phyloP scores from a whole-genome alignment of 2,329 filamentous ascomycete genomes.

The Iodosphaeria phyllophila region DNA sequence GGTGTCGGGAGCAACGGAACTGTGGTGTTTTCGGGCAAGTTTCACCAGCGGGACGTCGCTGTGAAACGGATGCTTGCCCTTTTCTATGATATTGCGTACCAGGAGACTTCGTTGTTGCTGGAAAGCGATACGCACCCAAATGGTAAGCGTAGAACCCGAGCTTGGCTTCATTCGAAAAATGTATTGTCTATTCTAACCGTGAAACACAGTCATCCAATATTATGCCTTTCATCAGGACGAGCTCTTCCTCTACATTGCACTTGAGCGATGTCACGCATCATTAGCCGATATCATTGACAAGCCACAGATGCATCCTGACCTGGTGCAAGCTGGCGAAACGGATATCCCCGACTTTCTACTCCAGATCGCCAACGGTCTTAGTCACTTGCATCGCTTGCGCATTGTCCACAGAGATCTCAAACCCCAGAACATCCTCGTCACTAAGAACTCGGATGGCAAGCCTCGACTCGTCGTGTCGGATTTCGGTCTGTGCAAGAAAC shows the following conservation, averaged over 20 bases:
- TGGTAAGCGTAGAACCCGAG: conserved; percentile 20
- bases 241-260: conserved; percentile 86
- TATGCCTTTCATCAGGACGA: conserved; percentile 79
- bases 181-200: not conserved
- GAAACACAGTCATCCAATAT: conserved; percentile 70
- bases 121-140: conserved; percentile 94
- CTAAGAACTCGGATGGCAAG: conserved; percentile 47
- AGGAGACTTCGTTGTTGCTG: conserved; percentile 76
- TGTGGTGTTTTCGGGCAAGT: conserved; percentile 84
- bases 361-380: conserved; percentile 78
- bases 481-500: conserved; percentile 92
- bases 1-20: conserved; percentile 91
- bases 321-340: conserved; percentile 54
- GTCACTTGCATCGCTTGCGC: conserved; percentile 74
- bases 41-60: conserved; percentile 81
- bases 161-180: not conserved
- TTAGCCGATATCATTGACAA: conserved; percentile 80
- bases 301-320: conserved; percentile 42
- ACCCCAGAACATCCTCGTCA: conserved; percentile 89
- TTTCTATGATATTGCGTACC: conserved; percentile 87
- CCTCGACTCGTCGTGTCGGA: conserved; percentile 90
- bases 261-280: conserved; percentile 87
- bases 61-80: conserved; percentile 95
- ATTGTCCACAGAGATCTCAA: conserved; percentile 97
- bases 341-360: conserved; percentile 68